Percentiles rank a stretch among this genome's conserved stretches.
phyloP scores from a whole-genome alignment of 257 asterid genomes.

The Solanum gandarillasii region DNA sequence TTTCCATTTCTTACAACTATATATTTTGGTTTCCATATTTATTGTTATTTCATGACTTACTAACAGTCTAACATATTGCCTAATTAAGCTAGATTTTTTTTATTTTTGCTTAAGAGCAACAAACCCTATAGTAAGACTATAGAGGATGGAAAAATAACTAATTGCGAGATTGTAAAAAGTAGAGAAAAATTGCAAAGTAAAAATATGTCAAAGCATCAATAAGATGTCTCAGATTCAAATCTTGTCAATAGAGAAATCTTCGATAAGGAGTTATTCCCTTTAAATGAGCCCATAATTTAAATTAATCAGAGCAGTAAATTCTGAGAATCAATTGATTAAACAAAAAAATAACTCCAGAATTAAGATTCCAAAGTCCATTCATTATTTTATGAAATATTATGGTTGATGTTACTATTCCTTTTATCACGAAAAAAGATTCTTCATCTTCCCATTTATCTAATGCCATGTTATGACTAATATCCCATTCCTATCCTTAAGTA shows the following conservation, averaged over 20 bases:
- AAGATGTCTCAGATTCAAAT: background rate
- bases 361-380: conserved; percentile 18
- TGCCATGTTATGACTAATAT: conserved; percentile 5
- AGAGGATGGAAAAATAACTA: too few relatives aligned
- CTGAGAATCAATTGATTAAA: background rate
- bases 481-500: conserved; percentile 1
- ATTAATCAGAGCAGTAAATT: background rate
- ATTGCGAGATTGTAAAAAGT: too few relatives aligned
- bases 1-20: background rate
- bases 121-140: too few relatives aligned
- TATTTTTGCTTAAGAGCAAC: background rate
- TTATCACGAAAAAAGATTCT: background rate
- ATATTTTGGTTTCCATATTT: background rate
- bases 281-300: background rate
- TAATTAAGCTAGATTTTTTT: background rate
- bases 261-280: background rate
- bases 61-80: background rate
- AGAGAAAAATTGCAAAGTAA: background rate
- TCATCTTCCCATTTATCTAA: conserved; percentile 10
- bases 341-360: background rate
- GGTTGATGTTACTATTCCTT: conserved; percentile 3
- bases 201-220: background rate
- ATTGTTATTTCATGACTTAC: background rate
- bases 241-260: background rate
- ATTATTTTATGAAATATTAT: conserved; percentile 5